Conservation (phyloP, 495 filamentous ascomycete genomes). For the Penicillium mononematosum region DNA sequence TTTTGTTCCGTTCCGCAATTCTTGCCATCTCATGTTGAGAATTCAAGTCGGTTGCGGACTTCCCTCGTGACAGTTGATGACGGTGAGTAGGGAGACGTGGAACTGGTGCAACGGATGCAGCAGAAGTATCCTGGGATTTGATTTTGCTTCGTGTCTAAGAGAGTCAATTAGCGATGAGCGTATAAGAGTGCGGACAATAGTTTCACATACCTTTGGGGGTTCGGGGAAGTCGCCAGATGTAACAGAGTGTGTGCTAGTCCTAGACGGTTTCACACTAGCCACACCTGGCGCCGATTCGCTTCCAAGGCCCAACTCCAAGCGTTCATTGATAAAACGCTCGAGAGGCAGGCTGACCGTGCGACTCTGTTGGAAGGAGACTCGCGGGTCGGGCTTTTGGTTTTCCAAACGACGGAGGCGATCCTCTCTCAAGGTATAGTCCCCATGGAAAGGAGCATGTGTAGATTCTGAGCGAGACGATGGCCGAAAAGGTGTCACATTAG, state of each 20-base stretch:
- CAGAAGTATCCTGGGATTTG: slow-evolving; percentile 11
- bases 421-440: slow-evolving; percentile 37
- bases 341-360: slow-evolving; percentile 43
- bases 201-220: slow-evolving; percentile 7
- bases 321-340: slow-evolving; percentile 48
- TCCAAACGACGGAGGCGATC: slow-evolving; percentile 36
- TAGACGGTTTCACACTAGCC: slow-evolving; percentile 7
- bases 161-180: not conserved
- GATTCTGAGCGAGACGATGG: slow-evolving; percentile 29
- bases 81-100: slow-evolving; percentile 20
- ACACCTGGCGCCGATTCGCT: slow-evolving; percentile 15
- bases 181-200: not conserved
- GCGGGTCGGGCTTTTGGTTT: slow-evolving; percentile 26
- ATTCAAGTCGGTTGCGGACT: slow-evolving; percentile 24
- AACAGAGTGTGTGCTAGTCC: slow-evolving; percentile 9
- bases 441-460: slow-evolving; percentile 21
- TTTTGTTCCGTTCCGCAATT: slow-evolving; percentile 17
- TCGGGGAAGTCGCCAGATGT: slow-evolving; percentile 10
- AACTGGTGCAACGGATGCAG: slow-evolving; percentile 15
- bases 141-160: slow-evolving; percentile 1
- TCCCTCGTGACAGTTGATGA: slow-evolving; percentile 22
- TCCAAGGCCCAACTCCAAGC: slow-evolving; percentile 33
- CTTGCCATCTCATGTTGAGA: slow-evolving; percentile 12
- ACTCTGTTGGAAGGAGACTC: slow-evolving; percentile 28
- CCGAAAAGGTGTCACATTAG: slow-evolving; percentile 28